A percentile compares a stretch with the other conserved stretches of the same genome.
Conservation (phyloP, 352 stramenopile species). For the Phytophthora litchii region DNA sequence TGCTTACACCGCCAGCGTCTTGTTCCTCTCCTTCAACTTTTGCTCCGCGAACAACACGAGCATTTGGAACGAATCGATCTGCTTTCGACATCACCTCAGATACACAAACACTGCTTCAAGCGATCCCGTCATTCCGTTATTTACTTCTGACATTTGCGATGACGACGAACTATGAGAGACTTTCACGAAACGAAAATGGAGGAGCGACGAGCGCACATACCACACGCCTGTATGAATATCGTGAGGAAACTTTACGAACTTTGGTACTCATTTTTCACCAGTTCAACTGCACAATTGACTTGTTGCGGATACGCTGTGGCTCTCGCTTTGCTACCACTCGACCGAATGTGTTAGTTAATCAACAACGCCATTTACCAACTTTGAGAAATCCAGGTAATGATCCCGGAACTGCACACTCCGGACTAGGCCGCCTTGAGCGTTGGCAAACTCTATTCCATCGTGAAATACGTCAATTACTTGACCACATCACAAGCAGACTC, state of each 20-base stretch:
- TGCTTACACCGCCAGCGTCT: conserved; percentile 22
- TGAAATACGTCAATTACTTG: conserved; percentile 34
- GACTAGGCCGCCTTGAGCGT: conserved; percentile 27
- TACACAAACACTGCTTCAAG: conserved; percentile 28
- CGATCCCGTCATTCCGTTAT: conserved; percentile 37
- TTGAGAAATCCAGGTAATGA: neutral
- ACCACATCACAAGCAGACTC: conserved; percentile 20
- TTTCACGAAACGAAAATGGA: conserved; percentile 6
- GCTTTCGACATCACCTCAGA: conserved; percentile 11
- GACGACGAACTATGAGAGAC: conserved; percentile 11
- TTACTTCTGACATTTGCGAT: conserved; percentile 25
- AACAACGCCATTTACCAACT: neutral
- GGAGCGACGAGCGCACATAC: conserved; percentile 22
- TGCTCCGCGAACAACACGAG: conserved; percentile 1
- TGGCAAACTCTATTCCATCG: conserved; percentile 43
- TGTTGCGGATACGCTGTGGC: conserved; percentile 36
- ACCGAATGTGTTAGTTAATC: neutral
- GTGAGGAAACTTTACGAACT: conserved; percentile 27
- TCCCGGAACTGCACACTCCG: neutral
- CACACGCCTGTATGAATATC: conserved; percentile 22
- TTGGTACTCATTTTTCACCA: conserved; percentile 32
- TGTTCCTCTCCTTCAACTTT: conserved; percentile 6
- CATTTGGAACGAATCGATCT: neutral
- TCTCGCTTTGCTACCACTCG: conserved; percentile 22
- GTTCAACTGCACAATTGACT: conserved; percentile 24